phyloP scores from a whole-genome alignment of 2,329 filamentous ascomycete species.

The Fusarium pininemorale region DNA sequence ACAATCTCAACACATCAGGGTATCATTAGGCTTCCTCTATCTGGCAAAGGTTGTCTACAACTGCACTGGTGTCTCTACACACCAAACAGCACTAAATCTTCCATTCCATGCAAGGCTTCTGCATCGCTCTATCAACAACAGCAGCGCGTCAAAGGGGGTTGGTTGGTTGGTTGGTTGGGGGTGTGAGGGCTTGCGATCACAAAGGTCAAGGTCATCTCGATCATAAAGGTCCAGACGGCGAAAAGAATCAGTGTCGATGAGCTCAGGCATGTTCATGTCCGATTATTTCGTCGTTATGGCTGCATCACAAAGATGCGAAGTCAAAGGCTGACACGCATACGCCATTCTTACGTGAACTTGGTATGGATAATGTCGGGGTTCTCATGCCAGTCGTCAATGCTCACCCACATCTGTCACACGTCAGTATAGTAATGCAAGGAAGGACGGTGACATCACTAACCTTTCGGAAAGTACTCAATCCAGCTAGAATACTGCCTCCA shows the following conservation, averaged over 20 bases:
- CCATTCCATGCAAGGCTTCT: constrained; percentile 31
- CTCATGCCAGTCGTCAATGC: constrained; percentile 99
- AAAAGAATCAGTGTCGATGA: constrained; percentile 1
- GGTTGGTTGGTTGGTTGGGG: constrained; percentile 3
- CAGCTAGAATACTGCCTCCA: constrained; percentile 94
- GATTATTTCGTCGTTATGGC: constrained; percentile 14
- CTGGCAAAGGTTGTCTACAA: constrained; percentile 41
- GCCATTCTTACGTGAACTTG: constrained; percentile 79
- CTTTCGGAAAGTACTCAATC: constrained; percentile 98
- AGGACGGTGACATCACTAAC: constrained; percentile 57
- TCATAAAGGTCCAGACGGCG: constrained; percentile 21
- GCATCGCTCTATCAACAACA: constrained; percentile 26
- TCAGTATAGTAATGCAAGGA: constrained; percentile 16
- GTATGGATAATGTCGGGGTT: constrained; percentile 99
- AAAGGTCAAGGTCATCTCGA: constrained; percentile 22
- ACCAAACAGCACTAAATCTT: constrained; percentile 23
- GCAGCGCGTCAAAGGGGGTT: constrained; percentile 5
- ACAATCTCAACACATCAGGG: constrained; percentile 46
- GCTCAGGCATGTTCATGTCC: not conserved
- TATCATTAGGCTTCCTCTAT: constrained; percentile 52
- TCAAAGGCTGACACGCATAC: not conserved
- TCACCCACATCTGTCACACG: constrained; percentile 90
- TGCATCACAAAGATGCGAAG: constrained; percentile 21
- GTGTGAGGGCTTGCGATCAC: constrained; percentile 24
- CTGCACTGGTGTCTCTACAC: constrained; percentile 26